phyloP scores from a whole-genome alignment of 2,329 filamentous ascomycete genomes.

The Cercospora zeae-maydis region DNA sequence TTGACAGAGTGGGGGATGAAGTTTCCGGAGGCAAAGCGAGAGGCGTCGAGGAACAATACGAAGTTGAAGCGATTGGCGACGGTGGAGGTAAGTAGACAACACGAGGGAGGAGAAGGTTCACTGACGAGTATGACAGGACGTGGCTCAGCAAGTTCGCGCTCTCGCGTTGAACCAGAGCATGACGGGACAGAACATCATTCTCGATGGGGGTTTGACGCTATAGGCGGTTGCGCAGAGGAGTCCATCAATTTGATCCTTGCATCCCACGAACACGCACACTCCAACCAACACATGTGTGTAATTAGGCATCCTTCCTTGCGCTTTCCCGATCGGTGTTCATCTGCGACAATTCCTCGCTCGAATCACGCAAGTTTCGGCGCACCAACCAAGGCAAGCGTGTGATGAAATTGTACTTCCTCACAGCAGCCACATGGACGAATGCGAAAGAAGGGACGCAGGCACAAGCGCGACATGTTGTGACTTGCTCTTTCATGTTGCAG shows the following conservation, averaged over 20 bases:
- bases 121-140: constrained; percentile 40
- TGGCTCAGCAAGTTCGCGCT: constrained; percentile 52
- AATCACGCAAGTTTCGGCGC: neutral
- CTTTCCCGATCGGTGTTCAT: neutral
- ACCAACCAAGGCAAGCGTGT: neutral
- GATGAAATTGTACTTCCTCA: neutral
- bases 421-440: neutral
- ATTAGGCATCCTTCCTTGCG: neutral
- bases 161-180: constrained; percentile 50
- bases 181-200: constrained; percentile 52
- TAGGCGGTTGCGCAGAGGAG: constrained; percentile 6
- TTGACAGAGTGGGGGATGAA: constrained; percentile 48
- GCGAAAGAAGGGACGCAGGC: neutral
- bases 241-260: neutral
- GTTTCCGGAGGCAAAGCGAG: constrained; percentile 46
- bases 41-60: constrained; percentile 43
- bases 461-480: constrained; percentile 1
- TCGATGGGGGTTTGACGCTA: constrained; percentile 42
- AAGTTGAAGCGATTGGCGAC: constrained; percentile 53
- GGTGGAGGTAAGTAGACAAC: constrained; percentile 42
- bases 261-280: neutral
- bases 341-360: neutral
- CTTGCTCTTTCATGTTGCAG: neutral
- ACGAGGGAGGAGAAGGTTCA: neutral
- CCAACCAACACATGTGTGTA: neutral